Evolutionary conservation across 2,329 filamentous ascomycete genomes (phyloP).

Genomic region (Aaosphaeria arxii): DNA sequence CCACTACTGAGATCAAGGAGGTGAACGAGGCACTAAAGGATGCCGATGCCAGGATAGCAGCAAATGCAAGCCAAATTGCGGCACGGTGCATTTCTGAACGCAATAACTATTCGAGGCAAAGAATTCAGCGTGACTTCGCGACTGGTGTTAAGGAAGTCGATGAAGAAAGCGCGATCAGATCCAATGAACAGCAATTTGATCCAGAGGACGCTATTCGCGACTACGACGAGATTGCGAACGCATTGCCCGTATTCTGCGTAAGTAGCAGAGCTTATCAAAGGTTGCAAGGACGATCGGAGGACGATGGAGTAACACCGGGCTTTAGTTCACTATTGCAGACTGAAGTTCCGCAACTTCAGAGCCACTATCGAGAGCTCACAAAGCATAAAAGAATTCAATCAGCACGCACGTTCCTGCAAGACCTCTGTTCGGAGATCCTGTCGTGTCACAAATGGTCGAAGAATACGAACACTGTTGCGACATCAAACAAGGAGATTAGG

Average conservation of each 20-base stretch:
- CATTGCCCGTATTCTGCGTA: conserved; percentile 63
- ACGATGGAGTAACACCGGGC: conserved; percentile 52
- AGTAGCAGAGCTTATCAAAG: conserved; percentile 63
- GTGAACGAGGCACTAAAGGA: conserved; percentile 23
- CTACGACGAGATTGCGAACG: conserved; percentile 55
- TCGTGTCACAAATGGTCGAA: no score
- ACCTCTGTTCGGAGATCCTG: conserved; percentile 43
- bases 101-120: conserved; percentile 54
- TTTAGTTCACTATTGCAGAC: conserved; percentile 56
- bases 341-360: conserved; percentile 57
- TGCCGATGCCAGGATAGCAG: conserved; percentile 33
- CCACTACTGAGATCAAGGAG: conserved; percentile 30
- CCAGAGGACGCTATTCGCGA: conserved; percentile 55
- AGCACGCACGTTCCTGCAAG: conserved; percentile 51
- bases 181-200: conserved; percentile 55
- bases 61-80: conserved; percentile 22
- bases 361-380: conserved; percentile 59
- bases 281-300: conserved; percentile 52
- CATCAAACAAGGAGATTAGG: no score
- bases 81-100: conserved; percentile 50
- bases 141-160: conserved; percentile 60
- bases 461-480: no score
- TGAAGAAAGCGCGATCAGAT: conserved; percentile 52
- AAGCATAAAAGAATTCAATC: conserved; percentile 45
- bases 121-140: conserved; percentile 59